Evolutionary conservation across 768 basidiomycete species (phyloP).

Genomic region (Boletus vinaceobasis): DNA sequence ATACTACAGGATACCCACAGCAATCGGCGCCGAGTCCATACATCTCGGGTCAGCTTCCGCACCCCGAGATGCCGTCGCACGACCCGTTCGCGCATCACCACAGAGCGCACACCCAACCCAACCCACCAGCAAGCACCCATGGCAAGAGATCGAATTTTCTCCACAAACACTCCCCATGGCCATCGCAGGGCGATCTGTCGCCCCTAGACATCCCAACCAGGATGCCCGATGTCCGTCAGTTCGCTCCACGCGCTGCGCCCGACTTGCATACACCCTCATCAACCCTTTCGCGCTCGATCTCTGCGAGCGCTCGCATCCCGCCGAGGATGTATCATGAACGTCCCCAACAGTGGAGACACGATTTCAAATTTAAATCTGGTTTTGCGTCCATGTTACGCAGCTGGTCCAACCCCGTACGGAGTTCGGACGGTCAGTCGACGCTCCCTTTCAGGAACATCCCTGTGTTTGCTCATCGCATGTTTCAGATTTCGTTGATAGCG

Average conservation of each 20-base stretch:
- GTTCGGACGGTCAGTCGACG: conserved; percentile 17
- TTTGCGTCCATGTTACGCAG: conserved; percentile 30
- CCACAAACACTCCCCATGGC: conserved; percentile 13
- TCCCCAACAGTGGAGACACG: conserved; percentile 28
- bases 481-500: conserved; percentile 24
- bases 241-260: conserved; percentile 9
- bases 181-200: conserved; percentile 18
- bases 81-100: conserved; percentile 6
- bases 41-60: conserved; percentile 22
- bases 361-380: conserved; percentile 32
- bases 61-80: conserved; percentile 9
- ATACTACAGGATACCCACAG: conserved; percentile 9
- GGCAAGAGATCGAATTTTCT: conserved; percentile 2
- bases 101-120: conserved; percentile 4
- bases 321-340: conserved; percentile 17
- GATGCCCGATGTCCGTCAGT: conserved; percentile 19
- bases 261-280: conserved; percentile 28
- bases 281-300: conserved; percentile 16
- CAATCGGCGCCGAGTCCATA: conserved; percentile 29
- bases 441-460: background rate
- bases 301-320: conserved; percentile 11
- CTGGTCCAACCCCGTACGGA: conserved; percentile 11
- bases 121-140: background rate
- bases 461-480: background rate
- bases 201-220: conserved; percentile 14